These are phyloP conservation scores for Rhynchospora tenuis DNA, from an alignment of 176 grass and related monocot species.

Conservation along the genomic window DNA sequence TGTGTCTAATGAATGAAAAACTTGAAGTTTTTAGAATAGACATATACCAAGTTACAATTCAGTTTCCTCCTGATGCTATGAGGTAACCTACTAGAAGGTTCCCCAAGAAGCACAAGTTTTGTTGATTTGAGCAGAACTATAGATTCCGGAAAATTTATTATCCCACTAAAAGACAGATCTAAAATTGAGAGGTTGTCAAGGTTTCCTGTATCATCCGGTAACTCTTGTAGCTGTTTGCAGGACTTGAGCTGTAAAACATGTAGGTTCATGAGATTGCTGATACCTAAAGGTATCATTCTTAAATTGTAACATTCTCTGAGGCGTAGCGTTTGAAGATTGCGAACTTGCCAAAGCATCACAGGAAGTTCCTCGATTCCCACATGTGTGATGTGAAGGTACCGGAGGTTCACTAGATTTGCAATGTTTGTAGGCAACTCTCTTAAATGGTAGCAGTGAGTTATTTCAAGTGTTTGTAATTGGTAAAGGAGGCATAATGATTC, in stretches of 20 bases:
- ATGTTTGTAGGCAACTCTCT: background rate
- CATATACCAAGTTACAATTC: background rate
- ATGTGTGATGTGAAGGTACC: background rate
- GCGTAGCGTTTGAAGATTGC: background rate
- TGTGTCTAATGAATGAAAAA: background rate
- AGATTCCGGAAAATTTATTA: background rate
- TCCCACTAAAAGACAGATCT: background rate
- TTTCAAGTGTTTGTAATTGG: background rate
- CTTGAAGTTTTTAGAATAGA: background rate
- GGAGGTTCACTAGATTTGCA: slow-evolving; percentile 1
- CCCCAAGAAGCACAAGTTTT: background rate
- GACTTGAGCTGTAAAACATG: background rate
- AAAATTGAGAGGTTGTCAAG: slow-evolving; percentile 9
- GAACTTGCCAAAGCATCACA: background rate
- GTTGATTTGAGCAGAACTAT: background rate
- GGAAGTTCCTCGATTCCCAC: background rate
- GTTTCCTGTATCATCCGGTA: slow-evolving; percentile 1
- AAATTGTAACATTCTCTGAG: background rate
- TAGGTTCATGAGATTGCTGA: slow-evolving; percentile 5
- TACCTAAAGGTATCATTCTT: background rate
- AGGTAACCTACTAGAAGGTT: background rate
- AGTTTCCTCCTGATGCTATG: background rate
- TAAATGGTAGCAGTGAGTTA: background rate
- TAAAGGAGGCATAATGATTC: background rate
- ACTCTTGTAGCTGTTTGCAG: slow-evolving; percentile 5